Conservation (phyloP, 2,329 filamentous ascomycete genomes). For the Scytalidium sp. region DNA sequence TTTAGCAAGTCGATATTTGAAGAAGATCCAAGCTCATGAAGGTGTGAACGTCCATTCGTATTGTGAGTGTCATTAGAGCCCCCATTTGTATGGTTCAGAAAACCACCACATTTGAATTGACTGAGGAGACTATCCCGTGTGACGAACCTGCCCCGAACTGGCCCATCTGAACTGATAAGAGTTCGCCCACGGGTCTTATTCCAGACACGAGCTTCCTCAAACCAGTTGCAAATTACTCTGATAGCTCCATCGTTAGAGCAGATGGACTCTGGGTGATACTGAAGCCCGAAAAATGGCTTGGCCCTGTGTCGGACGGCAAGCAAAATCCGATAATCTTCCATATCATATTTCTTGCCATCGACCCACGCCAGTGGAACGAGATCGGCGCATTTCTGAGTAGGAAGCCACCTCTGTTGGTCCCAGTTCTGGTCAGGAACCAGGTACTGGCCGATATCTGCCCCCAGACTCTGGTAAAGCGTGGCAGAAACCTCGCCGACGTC, state of each 20-base stretch:
- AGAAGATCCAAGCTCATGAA: slow-evolving; percentile 3
- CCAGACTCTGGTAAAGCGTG: slow-evolving; percentile 39
- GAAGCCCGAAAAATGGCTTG: slow-evolving; percentile 66
- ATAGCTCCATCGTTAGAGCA: slow-evolving; percentile 58
- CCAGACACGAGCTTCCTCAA: slow-evolving; percentile 47
- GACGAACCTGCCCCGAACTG: slow-evolving; percentile 16
- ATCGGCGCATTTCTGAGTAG: slow-evolving; percentile 16
- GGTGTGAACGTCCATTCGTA: not conserved
- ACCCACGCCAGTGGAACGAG: slow-evolving; percentile 31
- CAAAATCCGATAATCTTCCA: slow-evolving; percentile 39
- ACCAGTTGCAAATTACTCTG: slow-evolving; percentile 60
- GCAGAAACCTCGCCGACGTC: slow-evolving; percentile 27
- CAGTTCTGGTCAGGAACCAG: slow-evolving; percentile 12
- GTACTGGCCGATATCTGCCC: slow-evolving; percentile 28
- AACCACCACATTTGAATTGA: slow-evolving; percentile 9
- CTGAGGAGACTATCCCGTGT: slow-evolving; percentile 23
- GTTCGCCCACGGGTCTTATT: slow-evolving; percentile 26
- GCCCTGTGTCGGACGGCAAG: slow-evolving; percentile 57
- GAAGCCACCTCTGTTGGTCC: slow-evolving; percentile 20
- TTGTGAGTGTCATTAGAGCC: slow-evolving; percentile 3
- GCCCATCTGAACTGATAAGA: slow-evolving; percentile 3
- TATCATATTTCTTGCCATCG: slow-evolving; percentile 23
- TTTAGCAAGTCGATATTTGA: slow-evolving; percentile 6
- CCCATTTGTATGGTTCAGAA: slow-evolving; percentile 4
- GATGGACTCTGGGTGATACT: slow-evolving; percentile 70